Evolutionary conservation across 305 asterid species (phyloP), one percentile per base, ranked within the genome.

Genomic region (Fraxinus xanthoxyloides): DNA sequence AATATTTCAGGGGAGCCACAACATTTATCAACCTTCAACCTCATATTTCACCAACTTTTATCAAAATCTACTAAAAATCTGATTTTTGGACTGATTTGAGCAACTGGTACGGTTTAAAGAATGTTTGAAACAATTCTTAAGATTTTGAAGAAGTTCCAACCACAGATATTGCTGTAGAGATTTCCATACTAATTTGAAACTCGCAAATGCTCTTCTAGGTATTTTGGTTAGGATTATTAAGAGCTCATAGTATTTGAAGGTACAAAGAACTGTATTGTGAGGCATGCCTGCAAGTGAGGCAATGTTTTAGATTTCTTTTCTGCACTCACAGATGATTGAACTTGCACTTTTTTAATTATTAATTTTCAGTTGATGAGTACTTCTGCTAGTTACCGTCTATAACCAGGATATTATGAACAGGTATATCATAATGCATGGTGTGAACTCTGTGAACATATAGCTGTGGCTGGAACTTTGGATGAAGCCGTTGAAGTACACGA

Each of bases 361-460:
- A 51, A 51, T 51, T 51, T 51, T 51, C 61, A 13, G 59, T 48
- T 48, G 21, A 48, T 48, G 4, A 51, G 19, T 51, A 17, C 23
- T 51, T 17, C 61, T 51, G 2, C 61, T 17, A n/a, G 61, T 51
- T 4, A 51, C 61, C 26, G 32, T 61, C 75, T 78, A 82, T 74
- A 88, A 78, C 81, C 15, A 67, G 75, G 78, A 67, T 32, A 8
- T 56, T 76, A 21, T 83, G 67, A 83, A 79, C 89, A 95, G 98
- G 97, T 96, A 65, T 96, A 96, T 86, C 99, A 96, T 85, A 96
- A 97, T 81, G 97, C 98, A 79, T 94, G 98, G 99, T 91, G 94
- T 82, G 98, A 96, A 75, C 98, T 94, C 65, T 90, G 98, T 70
- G 97, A 96, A 86, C 98, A 98, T 80, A 91, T 92, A 84, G 91